A percentile compares a stretch with the other conserved stretches of the same genome.
phyloP scores from a whole-genome alignment of 2,329 filamentous ascomycete species.

The Ceratocystis alfenasii region DNA sequence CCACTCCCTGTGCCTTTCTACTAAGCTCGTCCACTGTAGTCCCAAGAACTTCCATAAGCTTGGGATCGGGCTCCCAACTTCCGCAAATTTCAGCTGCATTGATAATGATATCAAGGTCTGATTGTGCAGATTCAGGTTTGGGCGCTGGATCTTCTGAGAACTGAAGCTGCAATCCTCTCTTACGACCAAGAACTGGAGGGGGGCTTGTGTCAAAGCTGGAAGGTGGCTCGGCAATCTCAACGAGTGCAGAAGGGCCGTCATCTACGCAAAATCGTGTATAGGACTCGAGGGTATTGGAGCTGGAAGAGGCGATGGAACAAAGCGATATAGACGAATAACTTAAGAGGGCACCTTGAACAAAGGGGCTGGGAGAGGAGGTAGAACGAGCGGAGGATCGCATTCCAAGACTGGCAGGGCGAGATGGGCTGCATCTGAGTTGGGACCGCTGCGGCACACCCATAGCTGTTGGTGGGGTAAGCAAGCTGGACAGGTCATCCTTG shows the following conservation, averaged over 20 bases:
- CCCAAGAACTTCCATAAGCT: constrained; percentile 11
- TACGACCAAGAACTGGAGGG: not conserved
- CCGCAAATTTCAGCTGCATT: not conserved
- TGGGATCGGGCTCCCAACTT: constrained; percentile 25
- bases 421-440: not conserved
- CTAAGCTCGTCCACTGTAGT: constrained; percentile 13
- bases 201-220: not conserved
- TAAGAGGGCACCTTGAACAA: too few relatives aligned
- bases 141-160: not conserved
- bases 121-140: not conserved
- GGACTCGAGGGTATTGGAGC: fast-evolving
- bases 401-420: too few relatives aligned
- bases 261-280: too few relatives aligned
- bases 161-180: too few relatives aligned
- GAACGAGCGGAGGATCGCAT: fast-evolving
- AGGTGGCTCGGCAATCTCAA: not conserved
- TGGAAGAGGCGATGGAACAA: too few relatives aligned
- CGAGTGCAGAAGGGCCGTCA: too few relatives aligned
- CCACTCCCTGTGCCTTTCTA: not conserved
- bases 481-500: not conserved
- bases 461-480: not conserved
- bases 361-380: too few relatives aligned
- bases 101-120: not conserved
- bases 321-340: too few relatives aligned
- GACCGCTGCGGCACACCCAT: not conserved